Conservation (phyloP, 495 filamentous ascomycete species). For the Penicillium canariense region DNA sequence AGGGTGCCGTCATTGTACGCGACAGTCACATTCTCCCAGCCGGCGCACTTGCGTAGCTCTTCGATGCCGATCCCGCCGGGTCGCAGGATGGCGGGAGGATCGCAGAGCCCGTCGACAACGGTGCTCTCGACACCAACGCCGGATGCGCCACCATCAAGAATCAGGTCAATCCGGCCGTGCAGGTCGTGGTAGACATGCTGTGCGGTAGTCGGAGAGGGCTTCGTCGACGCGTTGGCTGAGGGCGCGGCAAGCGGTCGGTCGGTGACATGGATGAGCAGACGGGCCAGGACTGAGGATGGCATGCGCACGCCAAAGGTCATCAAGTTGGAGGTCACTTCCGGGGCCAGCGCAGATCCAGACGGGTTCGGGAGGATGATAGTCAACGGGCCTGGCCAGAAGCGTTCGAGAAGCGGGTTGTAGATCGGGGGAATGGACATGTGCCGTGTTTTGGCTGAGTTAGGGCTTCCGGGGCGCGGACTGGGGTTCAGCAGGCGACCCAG, state of each 20-base stretch:
- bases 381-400: slow-evolving; percentile 93
- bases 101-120: slow-evolving; percentile 84
- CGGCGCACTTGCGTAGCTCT: slow-evolving; percentile 65
- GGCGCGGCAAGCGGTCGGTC: slow-evolving; percentile 86
- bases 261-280: slow-evolving; percentile 74
- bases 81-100: slow-evolving; percentile 76
- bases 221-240: slow-evolving; percentile 90
- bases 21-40: slow-evolving; percentile 74
- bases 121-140: slow-evolving; percentile 93
- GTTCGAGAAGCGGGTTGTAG: slow-evolving; percentile 74
- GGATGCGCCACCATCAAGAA: slow-evolving; percentile 86
- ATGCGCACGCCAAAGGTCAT: slow-evolving; percentile 87
- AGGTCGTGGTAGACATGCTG: slow-evolving; percentile 86
- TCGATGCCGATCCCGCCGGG: slow-evolving; percentile 93
- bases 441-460: slow-evolving; percentile 25
- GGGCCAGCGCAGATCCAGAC: slow-evolving; percentile 63
- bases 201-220: slow-evolving; percentile 85
- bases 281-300: slow-evolving; percentile 78
- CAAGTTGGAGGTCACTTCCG: slow-evolving; percentile 82
- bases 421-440: slow-evolving; percentile 66
- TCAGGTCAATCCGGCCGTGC: slow-evolving; percentile 76
- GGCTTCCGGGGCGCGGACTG: slow-evolving; percentile 10
- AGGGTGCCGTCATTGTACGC: slow-evolving; percentile 67
- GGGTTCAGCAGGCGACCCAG: slow-evolving; percentile 61
- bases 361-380: slow-evolving; percentile 88